Conservation (phyloP, 2,329 filamentous ascomycete genomes). For the Albifimbria verrucaria region DNA sequence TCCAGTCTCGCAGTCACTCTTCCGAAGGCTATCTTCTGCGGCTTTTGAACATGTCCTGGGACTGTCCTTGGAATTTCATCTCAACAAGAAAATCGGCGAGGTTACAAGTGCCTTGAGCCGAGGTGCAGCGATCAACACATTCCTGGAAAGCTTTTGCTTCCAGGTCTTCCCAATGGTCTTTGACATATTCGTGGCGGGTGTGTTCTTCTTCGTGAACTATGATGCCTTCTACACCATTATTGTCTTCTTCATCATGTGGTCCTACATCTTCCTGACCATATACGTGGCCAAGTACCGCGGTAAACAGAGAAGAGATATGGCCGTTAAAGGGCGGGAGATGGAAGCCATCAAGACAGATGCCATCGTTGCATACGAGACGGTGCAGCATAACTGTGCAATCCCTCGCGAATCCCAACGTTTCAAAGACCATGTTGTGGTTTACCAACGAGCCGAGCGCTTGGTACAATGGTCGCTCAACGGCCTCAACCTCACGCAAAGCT, state of each 20-base stretch:
- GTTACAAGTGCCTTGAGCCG: conserved; percentile 47
- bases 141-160: conserved; percentile 46
- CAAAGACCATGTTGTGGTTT: conserved; percentile 47
- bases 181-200: conserved; percentile 46
- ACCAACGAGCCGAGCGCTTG: conserved; percentile 38
- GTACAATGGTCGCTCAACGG: conserved; percentile 28
- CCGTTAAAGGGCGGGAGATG: conserved; percentile 41
- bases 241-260: conserved; percentile 45
- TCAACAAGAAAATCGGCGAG: conserved; percentile 49
- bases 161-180: conserved; percentile 48
- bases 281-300: conserved; percentile 46
- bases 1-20: conserved; percentile 41
- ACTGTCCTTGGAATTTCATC: conserved; percentile 47
- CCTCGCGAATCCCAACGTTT: conserved; percentile 56
- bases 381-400: conserved; percentile 64
- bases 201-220: conserved; percentile 41
- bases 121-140: conserved; percentile 45
- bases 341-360: conserved; percentile 47
- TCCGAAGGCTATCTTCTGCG: conserved; percentile 37
- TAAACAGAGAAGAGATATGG: conserved; percentile 41
- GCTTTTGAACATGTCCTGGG: conserved; percentile 46
- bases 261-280: conserved; percentile 47
- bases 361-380: conserved; percentile 51
- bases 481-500: conserved; percentile 60
- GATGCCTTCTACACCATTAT: conserved; percentile 47